These are phyloP conservation scores for Fagopyrum homotropicum DNA, from an alignment of 148 eudicot species.

Conservation along the genomic window DNA sequence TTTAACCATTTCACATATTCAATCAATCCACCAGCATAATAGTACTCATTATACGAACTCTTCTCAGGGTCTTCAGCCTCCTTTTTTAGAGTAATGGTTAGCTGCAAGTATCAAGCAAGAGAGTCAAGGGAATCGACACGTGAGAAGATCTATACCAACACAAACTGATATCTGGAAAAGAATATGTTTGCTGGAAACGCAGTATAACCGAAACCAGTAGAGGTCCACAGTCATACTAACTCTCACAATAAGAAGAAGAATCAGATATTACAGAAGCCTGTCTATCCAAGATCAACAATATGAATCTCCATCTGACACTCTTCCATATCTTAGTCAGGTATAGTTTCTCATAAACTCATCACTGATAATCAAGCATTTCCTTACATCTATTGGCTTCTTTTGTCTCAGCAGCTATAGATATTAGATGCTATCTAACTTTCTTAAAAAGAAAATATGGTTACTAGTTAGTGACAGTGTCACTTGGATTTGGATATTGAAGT, in stretches of 20 bases:
- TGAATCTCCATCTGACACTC: not conserved
- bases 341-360: not conserved
- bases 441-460: too few species aligned
- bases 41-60: constrained; percentile 49
- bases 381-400: not conserved
- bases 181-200: not conserved
- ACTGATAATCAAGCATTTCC: not conserved
- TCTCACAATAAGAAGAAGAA: not conserved
- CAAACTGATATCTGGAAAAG: not conserved
- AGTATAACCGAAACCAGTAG: not conserved
- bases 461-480: too few species aligned
- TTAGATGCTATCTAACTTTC: not conserved
- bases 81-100: constrained; percentile 60
- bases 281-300: not conserved
- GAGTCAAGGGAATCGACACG: not conserved
- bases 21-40: constrained; percentile 83
- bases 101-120: constrained; percentile 34
- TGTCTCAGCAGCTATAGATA: not conserved
- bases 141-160: not conserved
- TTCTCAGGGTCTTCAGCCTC: constrained; percentile 62
- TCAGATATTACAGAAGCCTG: not conserved
- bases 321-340: not conserved
- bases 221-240: not conserved
- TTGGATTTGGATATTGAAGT: too few species aligned
- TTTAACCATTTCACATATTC: constrained; percentile 98